These are phyloP conservation scores for Leucoagaricus sp. DNA, from an alignment of 1,284 basidiomycete species.

Conservation along the genomic window DNA sequence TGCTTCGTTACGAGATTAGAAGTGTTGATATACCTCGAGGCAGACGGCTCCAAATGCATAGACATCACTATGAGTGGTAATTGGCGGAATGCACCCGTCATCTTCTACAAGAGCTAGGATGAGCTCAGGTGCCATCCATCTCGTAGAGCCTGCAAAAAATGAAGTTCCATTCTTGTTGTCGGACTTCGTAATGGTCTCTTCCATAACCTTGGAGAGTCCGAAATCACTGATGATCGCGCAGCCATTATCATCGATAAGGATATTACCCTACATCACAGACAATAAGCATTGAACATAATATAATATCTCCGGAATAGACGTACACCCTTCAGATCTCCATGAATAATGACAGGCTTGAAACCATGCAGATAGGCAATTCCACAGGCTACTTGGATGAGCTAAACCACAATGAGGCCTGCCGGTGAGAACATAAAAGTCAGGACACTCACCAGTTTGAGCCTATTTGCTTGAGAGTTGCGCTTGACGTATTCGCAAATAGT, in stretches of 20 bases:
- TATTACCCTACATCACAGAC: conserved; percentile 46
- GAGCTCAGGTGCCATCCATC: conserved; percentile 59
- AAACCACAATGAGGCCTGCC: not conserved
- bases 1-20: not conserved
- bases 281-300: not conserved
- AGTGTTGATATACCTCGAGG: conserved; percentile 49
- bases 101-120: conserved; percentile 51
- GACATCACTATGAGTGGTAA: conserved; percentile 54
- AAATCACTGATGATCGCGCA: conserved; percentile 58
- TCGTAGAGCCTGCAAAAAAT: conserved; percentile 51
- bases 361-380: conserved; percentile 55
- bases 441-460: conserved; percentile 44
- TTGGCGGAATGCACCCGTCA: conserved; percentile 36
- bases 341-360: conserved; percentile 50
- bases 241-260: conserved; percentile 51
- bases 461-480: conserved; percentile 39
- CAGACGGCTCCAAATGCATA: conserved; percentile 60
- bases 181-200: conserved; percentile 33
- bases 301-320: conserved; percentile 16
- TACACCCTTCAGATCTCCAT: conserved; percentile 61
- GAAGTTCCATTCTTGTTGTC: conserved; percentile 34
- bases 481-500: conserved; percentile 50
- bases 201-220: conserved; percentile 56
- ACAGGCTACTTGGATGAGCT: conserved; percentile 53
- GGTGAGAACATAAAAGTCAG: not conserved